These are phyloP conservation scores for Aspergillus bridgeri DNA, from an alignment of 495 filamentous ascomycete species.

Conservation along the genomic window DNA sequence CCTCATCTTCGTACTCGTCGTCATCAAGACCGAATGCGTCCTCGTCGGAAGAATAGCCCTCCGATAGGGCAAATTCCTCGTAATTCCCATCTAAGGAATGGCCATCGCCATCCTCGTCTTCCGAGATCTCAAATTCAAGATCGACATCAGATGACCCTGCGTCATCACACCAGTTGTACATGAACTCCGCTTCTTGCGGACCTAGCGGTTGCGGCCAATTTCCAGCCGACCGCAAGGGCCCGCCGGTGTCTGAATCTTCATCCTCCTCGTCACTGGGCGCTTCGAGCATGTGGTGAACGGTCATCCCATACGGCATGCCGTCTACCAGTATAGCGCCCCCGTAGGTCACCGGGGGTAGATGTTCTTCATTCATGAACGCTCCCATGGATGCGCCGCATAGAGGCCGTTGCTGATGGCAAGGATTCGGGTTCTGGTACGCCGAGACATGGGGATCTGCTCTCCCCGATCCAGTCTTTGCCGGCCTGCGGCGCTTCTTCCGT, in stretches of 20 bases:
- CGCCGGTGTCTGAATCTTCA: conserved; percentile 28
- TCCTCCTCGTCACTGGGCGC: conserved; percentile 64
- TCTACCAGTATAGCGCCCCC: conserved; percentile 85
- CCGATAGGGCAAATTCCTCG: conserved; percentile 42
- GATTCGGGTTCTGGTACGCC: conserved; percentile 34
- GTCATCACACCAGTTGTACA: conserved; percentile 33
- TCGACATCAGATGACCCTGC: conserved; percentile 28
- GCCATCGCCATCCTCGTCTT: conserved; percentile 45
- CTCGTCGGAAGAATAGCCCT: conserved; percentile 48
- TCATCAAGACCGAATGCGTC: conserved; percentile 31
- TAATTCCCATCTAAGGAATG: conserved; percentile 25
- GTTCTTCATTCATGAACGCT: conserved; percentile 76
- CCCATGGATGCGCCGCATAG: conserved; percentile 89
- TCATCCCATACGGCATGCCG: conserved; percentile 82
- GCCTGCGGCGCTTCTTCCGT: conserved; percentile 42
- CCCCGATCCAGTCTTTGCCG: conserved; percentile 34
- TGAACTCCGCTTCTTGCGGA: conserved; percentile 22
- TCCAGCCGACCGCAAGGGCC: conserved; percentile 34
- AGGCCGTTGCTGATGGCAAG: conserved; percentile 67
- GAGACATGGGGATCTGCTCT: conserved; percentile 30
- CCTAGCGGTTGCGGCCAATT: conserved; percentile 26
- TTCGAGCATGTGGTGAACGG: conserved; percentile 93
- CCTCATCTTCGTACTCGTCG: conserved; percentile 53
- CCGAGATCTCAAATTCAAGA: conserved; percentile 47
- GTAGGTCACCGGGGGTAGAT: conserved; percentile 84